Evolutionary conservation across 106 monocot species (phyloP).

Genomic region (Alisma plantagoaquatica): DNA sequence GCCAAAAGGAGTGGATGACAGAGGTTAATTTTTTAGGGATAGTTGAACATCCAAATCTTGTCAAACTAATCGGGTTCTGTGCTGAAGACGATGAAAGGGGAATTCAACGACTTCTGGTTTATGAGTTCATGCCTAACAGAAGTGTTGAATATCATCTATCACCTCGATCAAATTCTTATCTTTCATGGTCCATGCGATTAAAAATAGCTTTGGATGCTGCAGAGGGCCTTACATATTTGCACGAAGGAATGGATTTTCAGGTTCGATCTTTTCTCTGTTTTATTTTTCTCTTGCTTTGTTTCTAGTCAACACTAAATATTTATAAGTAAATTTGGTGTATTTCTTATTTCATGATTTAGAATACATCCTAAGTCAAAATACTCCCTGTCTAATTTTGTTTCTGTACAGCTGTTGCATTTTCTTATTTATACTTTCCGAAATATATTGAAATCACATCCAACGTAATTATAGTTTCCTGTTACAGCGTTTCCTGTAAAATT

Average conservation of each 20-base stretch:
- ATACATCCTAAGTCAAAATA: too few species aligned
- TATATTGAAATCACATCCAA: too few species aligned
- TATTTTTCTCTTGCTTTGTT: too few species aligned
- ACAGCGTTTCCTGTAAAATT: too few species aligned
- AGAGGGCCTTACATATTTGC: background rate
- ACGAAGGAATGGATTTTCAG: slow-evolving; percentile 5
- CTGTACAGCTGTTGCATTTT: too few species aligned
- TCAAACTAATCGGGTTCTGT: slow-evolving; percentile 2
- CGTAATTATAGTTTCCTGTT: too few species aligned
- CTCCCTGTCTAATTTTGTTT: too few species aligned
- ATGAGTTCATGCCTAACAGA: slow-evolving; percentile 6
- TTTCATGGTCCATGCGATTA: background rate
- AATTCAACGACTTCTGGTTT: slow-evolving; percentile 2
- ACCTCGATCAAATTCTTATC: background rate
- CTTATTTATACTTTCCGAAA: too few species aligned
- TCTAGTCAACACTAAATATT: too few species aligned
- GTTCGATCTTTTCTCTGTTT: background rate
- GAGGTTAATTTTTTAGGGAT: background rate
- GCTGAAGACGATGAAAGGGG: slow-evolving; percentile 2
- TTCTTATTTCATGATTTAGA: too few species aligned
- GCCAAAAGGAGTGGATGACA: slow-evolving; percentile 7
- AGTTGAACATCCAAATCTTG: slow-evolving; percentile 8
- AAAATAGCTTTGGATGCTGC: slow-evolving; percentile 3
- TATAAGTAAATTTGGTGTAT: too few species aligned
- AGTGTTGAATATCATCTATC: slow-evolving; percentile 1